These are phyloP conservation scores for Pseudopyrenochaeta lycopersici DNA, from an alignment of 2,329 filamentous ascomycete species.

Conservation along the genomic window DNA sequence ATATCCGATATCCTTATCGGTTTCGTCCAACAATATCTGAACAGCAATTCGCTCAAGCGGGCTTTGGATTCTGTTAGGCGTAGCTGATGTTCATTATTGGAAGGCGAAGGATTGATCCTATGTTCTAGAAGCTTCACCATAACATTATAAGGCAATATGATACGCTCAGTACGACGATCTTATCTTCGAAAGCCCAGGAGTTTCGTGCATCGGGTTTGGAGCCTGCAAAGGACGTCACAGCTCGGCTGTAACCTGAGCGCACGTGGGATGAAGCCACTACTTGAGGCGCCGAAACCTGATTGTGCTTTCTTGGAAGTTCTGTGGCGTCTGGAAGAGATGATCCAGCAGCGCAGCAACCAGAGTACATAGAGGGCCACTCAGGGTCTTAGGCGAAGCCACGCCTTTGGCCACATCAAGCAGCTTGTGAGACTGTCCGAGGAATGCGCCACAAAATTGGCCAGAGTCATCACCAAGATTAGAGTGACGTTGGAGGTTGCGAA, in stretches of 20 bases:
- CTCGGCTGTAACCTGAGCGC: conserved; percentile 4
- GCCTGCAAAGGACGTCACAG: conserved; percentile 19
- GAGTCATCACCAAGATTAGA: conserved; percentile 8
- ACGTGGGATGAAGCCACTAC: conserved; percentile 31
- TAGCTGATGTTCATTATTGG: neutral
- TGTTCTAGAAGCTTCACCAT: conserved; percentile 17
- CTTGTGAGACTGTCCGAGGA: conserved; percentile 13
- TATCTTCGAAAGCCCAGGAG: conserved; percentile 2
- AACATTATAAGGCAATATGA: conserved; percentile 3
- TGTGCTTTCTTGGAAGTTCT: conserved; percentile 3
- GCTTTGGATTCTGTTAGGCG: neutral
- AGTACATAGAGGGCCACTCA: conserved; percentile 4
- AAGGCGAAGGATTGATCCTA: neutral
- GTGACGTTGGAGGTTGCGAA: conserved; percentile 13
- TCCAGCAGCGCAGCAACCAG: conserved; percentile 6
- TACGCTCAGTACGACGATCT: conserved; percentile 9
- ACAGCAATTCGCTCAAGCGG: neutral
- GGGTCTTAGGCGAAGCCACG: neutral
- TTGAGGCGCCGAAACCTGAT: conserved; percentile 27
- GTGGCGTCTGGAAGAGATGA: conserved; percentile 14
- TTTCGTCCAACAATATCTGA: neutral
- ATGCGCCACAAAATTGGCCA: conserved; percentile 6
- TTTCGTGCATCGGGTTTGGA: conserved; percentile 2
- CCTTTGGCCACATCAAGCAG: conserved; percentile 13
- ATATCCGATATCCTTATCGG: neutral